Evolutionary conservation across 1,284 basidiomycete genomes (phyloP).

Genomic region (Cutaneotrichosporon dermatis): DNA sequence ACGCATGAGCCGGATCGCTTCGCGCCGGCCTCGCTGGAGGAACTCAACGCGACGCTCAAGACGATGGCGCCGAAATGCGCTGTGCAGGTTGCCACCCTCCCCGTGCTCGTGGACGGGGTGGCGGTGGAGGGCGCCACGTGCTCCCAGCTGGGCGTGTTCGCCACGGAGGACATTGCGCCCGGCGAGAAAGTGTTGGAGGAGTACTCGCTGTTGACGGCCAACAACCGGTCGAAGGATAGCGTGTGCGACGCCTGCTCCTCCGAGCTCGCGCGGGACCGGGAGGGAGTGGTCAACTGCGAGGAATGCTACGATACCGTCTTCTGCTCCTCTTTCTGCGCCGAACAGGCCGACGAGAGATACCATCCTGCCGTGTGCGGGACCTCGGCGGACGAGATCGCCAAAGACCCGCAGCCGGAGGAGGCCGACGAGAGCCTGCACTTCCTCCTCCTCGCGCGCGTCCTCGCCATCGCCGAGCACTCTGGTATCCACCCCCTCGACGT

Average conservation of each 20-base stretch:
- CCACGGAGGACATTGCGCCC: slow-evolving; percentile 15
- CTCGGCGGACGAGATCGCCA: slow-evolving; percentile 16
- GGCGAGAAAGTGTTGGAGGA: slow-evolving; percentile 15
- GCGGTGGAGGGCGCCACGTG: slow-evolving; percentile 4
- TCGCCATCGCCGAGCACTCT: slow-evolving; percentile 13
- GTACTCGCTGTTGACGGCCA: slow-evolving; percentile 16
- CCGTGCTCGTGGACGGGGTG: slow-evolving; percentile 7
- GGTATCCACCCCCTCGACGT: slow-evolving; percentile 15
- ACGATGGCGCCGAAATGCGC: slow-evolving; percentile 13
- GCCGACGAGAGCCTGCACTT: slow-evolving; percentile 14
- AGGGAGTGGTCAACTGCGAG: slow-evolving; percentile 7
- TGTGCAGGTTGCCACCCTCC: slow-evolving; percentile 9
- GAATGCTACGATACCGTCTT: slow-evolving; percentile 15
- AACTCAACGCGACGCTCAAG: slow-evolving; percentile 7
- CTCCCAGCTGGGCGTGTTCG: slow-evolving; percentile 18
- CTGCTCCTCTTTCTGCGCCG: slow-evolving; percentile 13
- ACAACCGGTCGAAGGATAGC: slow-evolving; percentile 12
- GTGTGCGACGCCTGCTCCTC: slow-evolving; percentile 17
- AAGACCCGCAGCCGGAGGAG: slow-evolving; percentile 10
- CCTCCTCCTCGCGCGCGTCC: slow-evolving; percentile 14
- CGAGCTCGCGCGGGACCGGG: slow-evolving; percentile 7
- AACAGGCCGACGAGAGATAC: slow-evolving; percentile 12
- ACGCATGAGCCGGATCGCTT: slow-evolving; percentile 14
- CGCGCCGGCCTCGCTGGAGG: slow-evolving; percentile 7
- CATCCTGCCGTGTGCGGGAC: slow-evolving; percentile 17